Evolutionary conservation across 768 basidiomycete genomes (phyloP), one percentile per base, ranked within the genome.

Genomic region (Amanita fuliginea): DNA sequence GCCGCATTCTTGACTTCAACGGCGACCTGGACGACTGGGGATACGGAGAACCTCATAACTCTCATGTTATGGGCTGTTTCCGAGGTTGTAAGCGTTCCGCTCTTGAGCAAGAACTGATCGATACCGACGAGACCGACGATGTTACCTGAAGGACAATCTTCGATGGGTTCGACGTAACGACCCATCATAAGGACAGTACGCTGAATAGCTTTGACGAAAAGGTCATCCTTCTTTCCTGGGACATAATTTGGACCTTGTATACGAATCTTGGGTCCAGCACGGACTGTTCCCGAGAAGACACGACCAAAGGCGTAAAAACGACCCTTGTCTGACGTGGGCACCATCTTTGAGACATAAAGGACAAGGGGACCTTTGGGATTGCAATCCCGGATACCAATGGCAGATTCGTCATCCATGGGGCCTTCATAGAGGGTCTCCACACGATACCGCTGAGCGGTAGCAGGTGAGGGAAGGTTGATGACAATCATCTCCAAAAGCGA

Each of bases 171-270:
- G 61, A 98, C 86, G 67, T 86, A 85, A 66, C 94, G 91, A 68
- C 96, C 96, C 96, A 99, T 99, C 96, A 99, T 99, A 65, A 99
- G 80, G 42, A 99, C 90, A 37, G 96, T 99, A 54, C 96, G 90
- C 73, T 99, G 96, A 60, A 99, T 83, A 46, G 93, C 87, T 78
- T 98, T 98, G 74, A 97, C 65, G 74, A 96, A 97, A 50, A 96
- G 72, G 68, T 99, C 96, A 0, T 96, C 90, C 76, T 98, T 99
- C 83, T 93, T 95, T 59, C 96, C 96, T 30, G 96, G 96, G 51
- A 94, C 51, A 70, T 94, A 99, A 80, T 98, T 99, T 57, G 96
- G 96, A 18, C 96, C 96, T 71, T 99, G 96, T 61, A 99, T 98
- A 62, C 96, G 92, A 71, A 98, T 81, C 74, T 99, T 99, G 63